phyloP scores from a whole-genome alignment of 768 basidiomycete genomes.

The Mycena polygramma region DNA sequence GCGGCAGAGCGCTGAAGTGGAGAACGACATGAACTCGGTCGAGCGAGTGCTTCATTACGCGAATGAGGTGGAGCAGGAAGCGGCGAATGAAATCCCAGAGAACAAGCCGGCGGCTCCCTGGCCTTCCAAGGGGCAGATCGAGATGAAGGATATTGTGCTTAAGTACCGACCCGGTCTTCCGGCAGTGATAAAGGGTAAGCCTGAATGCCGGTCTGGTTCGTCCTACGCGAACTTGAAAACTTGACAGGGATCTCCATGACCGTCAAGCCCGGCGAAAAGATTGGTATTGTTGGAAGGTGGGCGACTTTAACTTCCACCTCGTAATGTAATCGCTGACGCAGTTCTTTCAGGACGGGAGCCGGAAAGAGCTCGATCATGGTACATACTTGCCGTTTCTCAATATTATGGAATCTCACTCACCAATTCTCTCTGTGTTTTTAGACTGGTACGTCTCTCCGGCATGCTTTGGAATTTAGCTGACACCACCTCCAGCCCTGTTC shows the following conservation, averaged over 20 bases:
- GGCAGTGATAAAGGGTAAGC: slow-evolving; percentile 79
- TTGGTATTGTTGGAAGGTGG: slow-evolving; percentile 86
- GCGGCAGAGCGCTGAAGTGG: slow-evolving; percentile 85
- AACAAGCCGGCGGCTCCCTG: slow-evolving; percentile 72
- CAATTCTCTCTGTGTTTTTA: slow-evolving; percentile 36
- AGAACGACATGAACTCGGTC: slow-evolving; percentile 95
- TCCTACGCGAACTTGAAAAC: neutral
- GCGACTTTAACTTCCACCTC: too few relatives aligned
- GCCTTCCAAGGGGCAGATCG: slow-evolving; percentile 82
- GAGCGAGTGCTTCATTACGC: slow-evolving; percentile 89
- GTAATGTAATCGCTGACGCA: neutral
- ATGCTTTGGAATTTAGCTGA: slow-evolving; percentile 9
- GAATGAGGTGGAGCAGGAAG: slow-evolving; percentile 84
- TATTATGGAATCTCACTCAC: slow-evolving; percentile 43
- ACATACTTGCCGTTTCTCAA: neutral
- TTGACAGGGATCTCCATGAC: slow-evolving; percentile 67
- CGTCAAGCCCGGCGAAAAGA: slow-evolving; percentile 83
- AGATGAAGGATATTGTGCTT: slow-evolving; percentile 82
- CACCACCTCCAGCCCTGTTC: slow-evolving; percentile 66
- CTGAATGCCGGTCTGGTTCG: neutral
- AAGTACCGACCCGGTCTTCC: slow-evolving; percentile 92
- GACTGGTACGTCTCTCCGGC: slow-evolving; percentile 6
- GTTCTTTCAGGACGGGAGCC: slow-evolving; percentile 74
- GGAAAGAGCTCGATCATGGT: slow-evolving; percentile 93
- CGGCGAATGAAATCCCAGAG: slow-evolving; percentile 74